Evolutionary conservation across 2,329 filamentous ascomycete genomes (phyloP), one percentile per base, ranked within the genome.

Genomic region (Sporothrix globosa): DNA sequence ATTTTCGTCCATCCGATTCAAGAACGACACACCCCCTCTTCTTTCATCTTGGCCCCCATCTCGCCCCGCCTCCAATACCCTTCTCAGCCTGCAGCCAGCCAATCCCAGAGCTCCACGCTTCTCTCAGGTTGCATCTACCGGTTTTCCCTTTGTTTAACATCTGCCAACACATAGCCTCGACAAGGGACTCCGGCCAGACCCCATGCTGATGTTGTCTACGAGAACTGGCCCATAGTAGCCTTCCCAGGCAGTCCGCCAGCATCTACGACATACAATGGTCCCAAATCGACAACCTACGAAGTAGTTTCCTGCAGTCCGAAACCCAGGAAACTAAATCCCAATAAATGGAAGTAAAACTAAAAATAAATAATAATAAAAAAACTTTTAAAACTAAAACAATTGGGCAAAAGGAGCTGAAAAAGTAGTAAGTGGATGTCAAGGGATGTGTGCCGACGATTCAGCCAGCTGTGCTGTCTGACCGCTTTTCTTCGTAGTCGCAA

Each of bases 41-140:
- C 48, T 2, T 67, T 53, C 67, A 34, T 58, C 44, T 21, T 27
- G 24, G 58, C 39, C 58, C 58, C 58, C 56, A 61, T 61, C 39
- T 53, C 46, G 27, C 70, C 67, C 67, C 60, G 58, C 67, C 60
- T 21, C 21, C 67, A 61, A 19, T 52, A 9, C n/a, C 24, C 19
- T 54, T 66, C 61, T 56, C 56, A 52, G 27, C 30, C 34, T 44
- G 66, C 68, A 67, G 50, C 39, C 71, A 69, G 70, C 73, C 73
- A 74, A 74, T 74, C 71, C 69, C 1, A 27, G 65, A 34, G 41
- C 70, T 73, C 71, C 73, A 74, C 73, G 73, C 73, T 24, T 27
- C 58, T 52, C 67, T 7, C 50, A 65, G 44, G 13, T 19, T 66
- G 63, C 63, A 34, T 48, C 69, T 27, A n/a, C 68, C 41, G 63